Conservation (phyloP, 352 stramenopile species). For the Pythium diclinum region DNA sequence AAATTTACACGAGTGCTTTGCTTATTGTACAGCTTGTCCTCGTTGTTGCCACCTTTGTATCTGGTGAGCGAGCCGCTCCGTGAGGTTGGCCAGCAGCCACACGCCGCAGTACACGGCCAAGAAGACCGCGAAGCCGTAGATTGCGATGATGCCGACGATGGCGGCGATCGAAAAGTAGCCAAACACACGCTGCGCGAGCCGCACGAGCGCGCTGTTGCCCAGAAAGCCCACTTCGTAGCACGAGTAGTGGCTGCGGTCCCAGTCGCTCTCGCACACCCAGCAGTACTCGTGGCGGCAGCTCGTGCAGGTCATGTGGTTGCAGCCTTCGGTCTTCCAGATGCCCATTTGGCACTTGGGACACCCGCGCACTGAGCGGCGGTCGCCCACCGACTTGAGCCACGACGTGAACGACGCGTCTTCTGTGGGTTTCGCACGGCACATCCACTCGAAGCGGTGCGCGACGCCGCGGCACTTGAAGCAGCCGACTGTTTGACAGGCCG, state of each 20-base stretch:
- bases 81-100: conserved; percentile 28
- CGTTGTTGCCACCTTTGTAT: background rate
- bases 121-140: conserved; percentile 57
- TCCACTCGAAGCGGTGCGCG: conserved; percentile 63
- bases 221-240: conserved; percentile 66
- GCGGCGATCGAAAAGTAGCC: conserved; percentile 46
- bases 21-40: background rate
- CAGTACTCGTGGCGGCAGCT: conserved; percentile 63
- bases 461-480: conserved; percentile 60
- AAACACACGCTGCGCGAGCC: conserved; percentile 38
- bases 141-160: conserved; percentile 50
- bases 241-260: conserved; percentile 62
- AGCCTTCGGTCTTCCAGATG: conserved; percentile 78
- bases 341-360: conserved; percentile 64
- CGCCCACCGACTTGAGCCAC: conserved; percentile 62
- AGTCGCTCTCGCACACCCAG: conserved; percentile 59
- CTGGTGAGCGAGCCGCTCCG: background rate
- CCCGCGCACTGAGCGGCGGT: conserved; percentile 43
- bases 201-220: conserved; percentile 30
- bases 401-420: conserved; percentile 52
- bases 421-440: conserved; percentile 23
- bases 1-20: background rate
- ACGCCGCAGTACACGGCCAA: conserved; percentile 26
- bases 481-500: conserved; percentile 45
- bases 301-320: conserved; percentile 77